Base-by-base conservation (phyloP, 345 rosid species). In the Mangifera indica region DNA sequence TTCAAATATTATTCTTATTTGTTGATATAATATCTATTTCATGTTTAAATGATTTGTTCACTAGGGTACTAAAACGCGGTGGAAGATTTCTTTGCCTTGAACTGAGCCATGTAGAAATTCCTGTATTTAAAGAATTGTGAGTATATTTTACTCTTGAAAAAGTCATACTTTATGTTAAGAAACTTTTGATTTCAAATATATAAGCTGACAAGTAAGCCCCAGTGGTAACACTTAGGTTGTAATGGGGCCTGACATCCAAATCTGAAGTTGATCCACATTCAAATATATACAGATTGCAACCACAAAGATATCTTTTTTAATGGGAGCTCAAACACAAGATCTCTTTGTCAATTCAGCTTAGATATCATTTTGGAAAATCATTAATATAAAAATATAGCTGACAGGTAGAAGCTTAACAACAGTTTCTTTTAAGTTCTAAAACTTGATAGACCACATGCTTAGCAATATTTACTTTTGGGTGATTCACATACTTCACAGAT, bases 11-110 rank as follows among this genome's bases (percentile, higher is more conserved):
- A 51, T 12, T 51, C 14, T 32, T 69, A 40, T 21, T 14, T 4
- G 13, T 59, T 55, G 48, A 58, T 63, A 15, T 2, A 55, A 20
- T 13, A 56, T 59, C 25, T 14, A 61, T 65, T 72, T 42, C 32
- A 21, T 46, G 49, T 17, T 22, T 10, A 10, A 51, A 42, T 42
- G 51, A 20, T 74, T 64, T 80, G 44, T 57, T 67, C 49, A n/a
- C 72, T 73, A 80, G 99, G 90, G 96, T 95, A 66, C 79, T 92
- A 71, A 88, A 89, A 82, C 85, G 85, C 17, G 99, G 99, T 75
- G 99, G 99, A 78, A 89, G 98, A 74, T 92, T 95, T 75, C 82
- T 92, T 64, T 95, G 99, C 87, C 93, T 95, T 73, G 97, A 92
- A 81, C 85, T 95, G 62, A 92, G 98, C 85, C 98, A 92, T 48